Conservation (phyloP, 441 rosid species). For the Gossypium lobatum region DNA sequence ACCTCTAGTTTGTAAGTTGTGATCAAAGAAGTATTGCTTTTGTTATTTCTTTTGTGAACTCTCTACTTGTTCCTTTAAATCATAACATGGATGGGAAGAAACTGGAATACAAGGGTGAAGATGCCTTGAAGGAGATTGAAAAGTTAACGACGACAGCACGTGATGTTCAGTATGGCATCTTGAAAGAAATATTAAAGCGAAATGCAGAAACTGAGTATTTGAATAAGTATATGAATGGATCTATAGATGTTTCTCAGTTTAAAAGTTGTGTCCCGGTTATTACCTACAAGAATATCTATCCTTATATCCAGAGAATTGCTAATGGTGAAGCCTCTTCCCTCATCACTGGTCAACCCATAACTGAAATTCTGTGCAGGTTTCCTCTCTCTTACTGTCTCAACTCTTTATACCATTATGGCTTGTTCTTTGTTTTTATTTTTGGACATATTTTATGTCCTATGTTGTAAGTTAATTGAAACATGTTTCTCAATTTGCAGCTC, state of each 20-base stretch:
- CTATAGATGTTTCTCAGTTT: constrained; percentile 46
- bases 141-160: constrained; percentile 58
- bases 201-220: constrained; percentile 69
- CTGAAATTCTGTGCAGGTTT: constrained; percentile 88
- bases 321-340: constrained; percentile 74
- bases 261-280: constrained; percentile 55
- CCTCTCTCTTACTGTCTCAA: constrained; percentile 6
- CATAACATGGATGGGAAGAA: constrained; percentile 52
- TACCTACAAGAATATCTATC: constrained; percentile 58
- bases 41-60: constrained; percentile 7
- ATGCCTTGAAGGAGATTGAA: constrained; percentile 68
- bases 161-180: constrained; percentile 53
- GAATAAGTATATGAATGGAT: constrained; percentile 54
- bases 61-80: constrained; percentile 4
- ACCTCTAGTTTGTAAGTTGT: constrained; percentile 12
- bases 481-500: constrained; percentile 48
- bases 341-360: constrained; percentile 57
- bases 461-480: background rate
- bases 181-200: constrained; percentile 49
- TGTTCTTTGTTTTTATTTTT: background rate
- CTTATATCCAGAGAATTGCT: constrained; percentile 79
- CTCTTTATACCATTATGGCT: background rate
- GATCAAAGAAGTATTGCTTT: constrained; percentile 1
- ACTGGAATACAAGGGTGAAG: constrained; percentile 58
- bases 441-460: background rate